Conservation (phyloP, 306 rosid genomes). For the Aeschynomene evenia region DNA sequence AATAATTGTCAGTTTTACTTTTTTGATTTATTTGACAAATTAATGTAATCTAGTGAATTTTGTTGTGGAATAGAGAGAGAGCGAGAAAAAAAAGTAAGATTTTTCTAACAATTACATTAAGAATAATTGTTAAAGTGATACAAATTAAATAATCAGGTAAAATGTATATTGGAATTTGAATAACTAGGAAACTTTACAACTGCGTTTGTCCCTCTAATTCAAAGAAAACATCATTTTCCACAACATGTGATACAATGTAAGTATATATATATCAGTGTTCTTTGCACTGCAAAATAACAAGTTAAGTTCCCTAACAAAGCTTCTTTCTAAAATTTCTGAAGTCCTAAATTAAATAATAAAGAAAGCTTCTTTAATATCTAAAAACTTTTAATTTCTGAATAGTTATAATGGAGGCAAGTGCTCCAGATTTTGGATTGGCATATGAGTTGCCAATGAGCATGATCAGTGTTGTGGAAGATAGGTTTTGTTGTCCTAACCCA, state of each 20-base stretch:
- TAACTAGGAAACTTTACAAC: conserved; percentile 7
- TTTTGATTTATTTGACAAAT: too few species aligned
- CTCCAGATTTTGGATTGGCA: conserved; percentile 2
- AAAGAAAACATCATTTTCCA: neutral
- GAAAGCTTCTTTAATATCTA: conserved; percentile 8
- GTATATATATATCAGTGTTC: neutral
- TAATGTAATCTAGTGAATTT: too few species aligned
- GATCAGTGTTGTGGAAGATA: conserved; percentile 25
- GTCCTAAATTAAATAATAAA: too few species aligned
- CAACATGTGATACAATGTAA: neutral
- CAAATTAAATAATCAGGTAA: too few species aligned
- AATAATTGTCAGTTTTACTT: too few species aligned
- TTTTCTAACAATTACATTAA: too few species aligned
- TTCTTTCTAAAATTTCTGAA: too few species aligned
- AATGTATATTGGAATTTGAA: too few species aligned
- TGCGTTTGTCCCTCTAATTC: neutral
- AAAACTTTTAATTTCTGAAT: too few species aligned
- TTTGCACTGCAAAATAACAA: neutral
- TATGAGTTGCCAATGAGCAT: neutral
- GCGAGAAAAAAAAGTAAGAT: too few species aligned
- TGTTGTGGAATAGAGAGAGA: too few species aligned
- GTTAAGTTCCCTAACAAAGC: neutral
- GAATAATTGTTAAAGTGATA: too few species aligned
- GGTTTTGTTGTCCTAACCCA: conserved; percentile 24
- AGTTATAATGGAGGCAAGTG: conserved; percentile 18